Percentiles rank a stretch among this genome's conserved stretches.
These are phyloP conservation scores for Carex arenaria DNA, from an alignment of 202 grass and related monocot genomes.

Conservation along the genomic window DNA sequence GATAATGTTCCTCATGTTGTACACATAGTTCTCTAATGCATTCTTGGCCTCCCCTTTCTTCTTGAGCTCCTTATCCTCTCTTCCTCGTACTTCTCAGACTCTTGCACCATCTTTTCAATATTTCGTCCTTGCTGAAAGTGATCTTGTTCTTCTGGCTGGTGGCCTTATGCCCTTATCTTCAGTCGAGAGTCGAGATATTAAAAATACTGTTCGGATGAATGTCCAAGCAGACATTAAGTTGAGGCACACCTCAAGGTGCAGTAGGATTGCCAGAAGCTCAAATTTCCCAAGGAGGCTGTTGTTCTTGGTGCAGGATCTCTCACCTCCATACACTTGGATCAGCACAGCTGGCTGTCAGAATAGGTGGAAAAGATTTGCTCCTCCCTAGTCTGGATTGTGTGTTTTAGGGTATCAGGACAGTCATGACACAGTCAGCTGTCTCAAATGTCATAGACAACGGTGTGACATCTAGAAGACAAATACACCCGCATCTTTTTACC, in stretches of 20 bases:
- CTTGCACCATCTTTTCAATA: slow-evolving; percentile 93
- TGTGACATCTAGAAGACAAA: slow-evolving; percentile 41
- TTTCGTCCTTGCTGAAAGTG: slow-evolving; percentile 90
- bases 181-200: slow-evolving; percentile 65
- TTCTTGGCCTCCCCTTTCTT: slow-evolving; percentile 92
- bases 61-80: slow-evolving; percentile 77
- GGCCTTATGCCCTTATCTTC: slow-evolving; percentile 91
- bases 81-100: slow-evolving; percentile 69
- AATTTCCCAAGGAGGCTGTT: slow-evolving; percentile 97
- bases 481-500: slow-evolving; percentile 34
- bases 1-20: slow-evolving; percentile 97
- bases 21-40: slow-evolving; percentile 72
- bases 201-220: slow-evolving; percentile 81
- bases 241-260: slow-evolving; percentile 65
- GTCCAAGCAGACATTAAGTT: slow-evolving; percentile 81
- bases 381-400: slow-evolving; percentile 86
- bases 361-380: slow-evolving; percentile 82
- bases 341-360: slow-evolving; percentile 74
- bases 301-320: slow-evolving; percentile 39
- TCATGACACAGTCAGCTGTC: slow-evolving; percentile 36
- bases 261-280: slow-evolving; percentile 83
- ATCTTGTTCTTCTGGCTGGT: slow-evolving; percentile 93
- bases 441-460: slow-evolving; percentile 32
- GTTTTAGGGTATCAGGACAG: slow-evolving; percentile 67
- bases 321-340: not conserved